A percentile compares a stretch with the other conserved stretches of the same genome.
Conservation (phyloP, 345 rosid genomes). For the Eucalyptus brandiana region DNA sequence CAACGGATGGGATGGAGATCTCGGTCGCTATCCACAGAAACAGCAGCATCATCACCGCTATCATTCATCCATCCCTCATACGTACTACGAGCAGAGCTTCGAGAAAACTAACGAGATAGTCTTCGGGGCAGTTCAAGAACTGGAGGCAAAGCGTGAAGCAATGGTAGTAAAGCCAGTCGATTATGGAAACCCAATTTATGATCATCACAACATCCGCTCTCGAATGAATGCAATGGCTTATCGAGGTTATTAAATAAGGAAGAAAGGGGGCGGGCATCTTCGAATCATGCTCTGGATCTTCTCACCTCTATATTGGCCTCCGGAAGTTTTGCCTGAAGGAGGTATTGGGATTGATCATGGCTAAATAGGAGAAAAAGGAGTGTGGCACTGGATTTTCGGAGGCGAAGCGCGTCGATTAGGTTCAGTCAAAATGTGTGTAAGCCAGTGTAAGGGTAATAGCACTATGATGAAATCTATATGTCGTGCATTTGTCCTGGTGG, state of each 20-base stretch:
- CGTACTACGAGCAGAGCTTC: slow-evolving; percentile 62
- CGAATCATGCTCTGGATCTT: background rate
- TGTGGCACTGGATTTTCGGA: background rate
- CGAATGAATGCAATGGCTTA: slow-evolving; percentile 33
- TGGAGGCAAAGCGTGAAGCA: slow-evolving; percentile 25
- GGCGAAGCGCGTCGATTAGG: background rate
- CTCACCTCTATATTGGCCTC: background rate
- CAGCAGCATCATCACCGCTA: slow-evolving; percentile 52
- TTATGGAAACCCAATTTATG: slow-evolving; percentile 28
- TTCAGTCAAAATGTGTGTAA: background rate
- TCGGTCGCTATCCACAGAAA: slow-evolving; percentile 31
- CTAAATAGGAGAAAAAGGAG: background rate
- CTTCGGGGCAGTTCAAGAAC: slow-evolving; percentile 87
- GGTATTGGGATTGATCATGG: background rate
- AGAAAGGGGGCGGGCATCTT: background rate
- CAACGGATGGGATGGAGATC: slow-evolving; percentile 55
- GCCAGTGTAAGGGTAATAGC: background rate
- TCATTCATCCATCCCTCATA: slow-evolving; percentile 60
- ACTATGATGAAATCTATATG: background rate
- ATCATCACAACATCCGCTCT: slow-evolving; percentile 32
- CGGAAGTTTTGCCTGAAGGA: background rate
- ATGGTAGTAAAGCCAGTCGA: slow-evolving; percentile 45
- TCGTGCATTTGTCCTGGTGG: background rate
- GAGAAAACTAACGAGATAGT: slow-evolving; percentile 79
- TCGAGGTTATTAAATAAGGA: slow-evolving; percentile 22